Base-by-base conservation (phyloP, 345 rosid genomes). In the Turnera subulata region DNA sequence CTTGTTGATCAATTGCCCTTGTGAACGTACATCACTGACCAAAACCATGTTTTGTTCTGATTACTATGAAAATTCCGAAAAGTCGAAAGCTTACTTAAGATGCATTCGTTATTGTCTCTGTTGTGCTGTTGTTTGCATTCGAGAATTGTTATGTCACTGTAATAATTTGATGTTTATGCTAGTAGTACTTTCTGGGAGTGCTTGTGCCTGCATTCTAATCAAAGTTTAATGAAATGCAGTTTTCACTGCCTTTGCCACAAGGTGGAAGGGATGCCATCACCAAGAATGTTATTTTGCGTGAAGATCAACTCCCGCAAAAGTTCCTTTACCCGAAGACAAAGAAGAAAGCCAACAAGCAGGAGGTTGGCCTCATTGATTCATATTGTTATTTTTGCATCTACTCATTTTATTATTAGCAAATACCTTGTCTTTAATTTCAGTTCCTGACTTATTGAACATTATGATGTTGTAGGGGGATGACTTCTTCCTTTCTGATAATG, bases 241-340 rank as follows among this genome's bases (percentile, higher is more conserved):
- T 79, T 67, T 87, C 99, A 18, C 59, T 89, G 50, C 97, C 99
- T 52, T 66, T 77, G 67, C 99, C 97, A 5, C 81, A 87, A 78
- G 94, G 96, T 13, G 99, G 96, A 78, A 87, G 99, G 68, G 90
- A 87, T 39, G 88, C 92, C 32, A 81, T 93, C 50, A 60, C 92
- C 6, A 93, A 87, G 78, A 89, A 85, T 67, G 69, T 76, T 11
- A 63, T 93, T 59, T 56, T 93, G 50, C 88, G 97, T 15, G 99
- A 93, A 72, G 99, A 93, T 75, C 99, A 93, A 68, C 81, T 93
- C 48, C 97, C 99, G 26, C 88, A 78, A 49, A 93, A 85, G 79
- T 73, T 69, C 57, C 92, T 93, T 53, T 29, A 84, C 45, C 95
- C 97, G n/a, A 93, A 67, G 80, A 81, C 76, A 46, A 93, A 86